Evolutionary conservation across 768 basidiomycete genomes (phyloP).

Genomic region (Boletus pseudo-olivaceus): DNA sequence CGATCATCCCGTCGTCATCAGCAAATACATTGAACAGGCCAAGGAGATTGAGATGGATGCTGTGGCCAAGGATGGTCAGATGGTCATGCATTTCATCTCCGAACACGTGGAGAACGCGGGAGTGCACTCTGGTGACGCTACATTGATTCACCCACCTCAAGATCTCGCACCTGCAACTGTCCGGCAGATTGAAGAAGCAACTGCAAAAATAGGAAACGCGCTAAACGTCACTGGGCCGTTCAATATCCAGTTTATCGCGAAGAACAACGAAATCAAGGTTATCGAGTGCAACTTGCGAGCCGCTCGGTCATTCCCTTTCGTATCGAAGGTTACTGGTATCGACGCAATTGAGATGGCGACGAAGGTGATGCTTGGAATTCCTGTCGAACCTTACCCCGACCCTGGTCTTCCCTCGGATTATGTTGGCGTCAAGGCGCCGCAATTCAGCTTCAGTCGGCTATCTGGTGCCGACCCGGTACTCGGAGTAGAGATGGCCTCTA

Average conservation of each 20-base stretch:
- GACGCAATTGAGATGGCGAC: conserved; percentile 99
- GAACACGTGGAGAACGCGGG: conserved; percentile 99
- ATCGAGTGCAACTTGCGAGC: conserved; percentile 99
- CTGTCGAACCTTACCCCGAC: conserved; percentile 89
- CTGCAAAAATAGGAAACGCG: conserved; percentile 95
- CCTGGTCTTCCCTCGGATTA: conserved; percentile 85
- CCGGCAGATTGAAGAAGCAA: conserved; percentile 93
- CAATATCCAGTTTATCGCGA: conserved; percentile 99
- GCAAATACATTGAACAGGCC: conserved; percentile 98
- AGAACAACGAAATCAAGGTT: conserved; percentile 99
- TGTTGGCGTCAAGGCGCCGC: conserved; percentile 99
- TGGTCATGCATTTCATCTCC: conserved; percentile 99
- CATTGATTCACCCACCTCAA: conserved; percentile 96
- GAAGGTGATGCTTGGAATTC: conserved; percentile 93
- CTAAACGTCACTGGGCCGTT: conserved; percentile 97
- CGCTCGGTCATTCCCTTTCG: conserved; percentile 97
- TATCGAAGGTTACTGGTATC: conserved; percentile 95
- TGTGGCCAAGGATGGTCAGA: conserved; percentile 92
- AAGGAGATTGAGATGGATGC: conserved; percentile 99
- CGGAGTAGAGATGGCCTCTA: conserved; percentile 99
- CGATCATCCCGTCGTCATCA: conserved; percentile 96
- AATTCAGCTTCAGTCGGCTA: conserved; percentile 96
- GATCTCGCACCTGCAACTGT: conserved; percentile 97
- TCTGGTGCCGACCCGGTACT: conserved; percentile 97
- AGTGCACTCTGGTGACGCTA: conserved; percentile 98